Evolutionary conservation across 2,329 filamentous ascomycete genomes (phyloP).

Genomic region (Lojkania enalia): DNA sequence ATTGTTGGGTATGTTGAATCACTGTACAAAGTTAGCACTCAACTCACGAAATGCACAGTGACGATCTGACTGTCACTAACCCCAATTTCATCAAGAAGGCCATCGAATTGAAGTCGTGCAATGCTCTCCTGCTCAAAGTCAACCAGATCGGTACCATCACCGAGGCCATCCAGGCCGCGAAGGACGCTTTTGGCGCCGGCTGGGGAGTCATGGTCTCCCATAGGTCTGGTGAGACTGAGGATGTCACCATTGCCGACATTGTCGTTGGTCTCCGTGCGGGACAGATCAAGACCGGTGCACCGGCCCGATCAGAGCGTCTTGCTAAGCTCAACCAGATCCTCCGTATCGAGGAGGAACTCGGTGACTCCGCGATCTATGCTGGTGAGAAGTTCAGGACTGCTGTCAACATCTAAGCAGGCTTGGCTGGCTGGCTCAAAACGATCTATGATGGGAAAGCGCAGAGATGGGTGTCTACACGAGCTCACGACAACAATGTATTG

Average conservation of each 20-base stretch:
- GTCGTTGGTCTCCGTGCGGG: constrained; percentile 94
- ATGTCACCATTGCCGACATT: constrained; percentile 98
- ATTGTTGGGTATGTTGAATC: constrained; percentile 70
- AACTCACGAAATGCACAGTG: constrained; percentile 52
- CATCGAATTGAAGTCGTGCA: constrained; percentile 98
- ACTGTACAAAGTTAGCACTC: neutral
- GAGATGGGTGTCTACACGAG: no score
- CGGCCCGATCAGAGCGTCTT: constrained; percentile 89
- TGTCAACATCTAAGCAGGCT: constrained; percentile 71
- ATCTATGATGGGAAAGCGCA: no score
- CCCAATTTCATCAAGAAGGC: constrained; percentile 99
- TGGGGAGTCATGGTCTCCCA: constrained; percentile 99
- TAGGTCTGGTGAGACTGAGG: constrained; percentile 98
- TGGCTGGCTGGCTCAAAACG: no score
- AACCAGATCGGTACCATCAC: constrained; percentile 99
- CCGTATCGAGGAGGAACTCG: constrained; percentile 98
- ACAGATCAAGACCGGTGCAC: constrained; percentile 68
- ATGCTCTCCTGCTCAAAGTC: constrained; percentile 97
- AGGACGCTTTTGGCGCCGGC: constrained; percentile 82
- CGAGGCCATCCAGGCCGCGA: constrained; percentile 98
- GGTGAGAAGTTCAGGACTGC: constrained; percentile 89
- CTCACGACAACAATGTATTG: no score
- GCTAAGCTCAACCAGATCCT: constrained; percentile 99
- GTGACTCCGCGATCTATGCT: constrained; percentile 86
- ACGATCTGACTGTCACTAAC: constrained; percentile 99